Conservation (phyloP, 768 basidiomycete species). For the Amanita polypyramis region DNA sequence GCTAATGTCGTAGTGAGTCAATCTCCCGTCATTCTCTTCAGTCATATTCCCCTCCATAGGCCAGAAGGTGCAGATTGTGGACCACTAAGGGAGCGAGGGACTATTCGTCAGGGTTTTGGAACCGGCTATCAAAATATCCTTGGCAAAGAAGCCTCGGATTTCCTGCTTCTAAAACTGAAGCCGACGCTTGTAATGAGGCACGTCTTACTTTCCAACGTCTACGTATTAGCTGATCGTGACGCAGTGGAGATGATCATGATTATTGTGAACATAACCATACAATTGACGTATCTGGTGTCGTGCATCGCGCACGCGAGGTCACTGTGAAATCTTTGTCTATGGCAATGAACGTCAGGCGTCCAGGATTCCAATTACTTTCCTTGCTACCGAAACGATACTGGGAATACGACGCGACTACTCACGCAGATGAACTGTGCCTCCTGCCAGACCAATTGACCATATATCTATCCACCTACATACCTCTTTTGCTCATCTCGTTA, state of each 20-base stretch:
- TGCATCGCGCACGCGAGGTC: constrained; percentile 49
- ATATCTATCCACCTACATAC: constrained; percentile 65
- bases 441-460: constrained; percentile 80
- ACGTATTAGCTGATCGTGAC: constrained; percentile 4
- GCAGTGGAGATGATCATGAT: constrained; percentile 90
- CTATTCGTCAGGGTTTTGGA: constrained; percentile 64
- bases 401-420: constrained; percentile 14
- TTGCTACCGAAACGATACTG: constrained; percentile 22
- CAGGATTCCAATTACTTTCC: constrained; percentile 87
- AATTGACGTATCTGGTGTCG: constrained; percentile 15
- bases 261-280: constrained; percentile 72
- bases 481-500: constrained; percentile 53
- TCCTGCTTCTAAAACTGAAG: constrained; percentile 51
- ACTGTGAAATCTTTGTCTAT: constrained; percentile 88
- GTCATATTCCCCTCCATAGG: constrained; percentile 83
- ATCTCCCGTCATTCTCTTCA: constrained; percentile 61
- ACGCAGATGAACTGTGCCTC: constrained; percentile 56
- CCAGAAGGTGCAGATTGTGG: constrained; percentile 65
- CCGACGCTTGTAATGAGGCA: constrained; percentile 75
- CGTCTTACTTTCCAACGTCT: constrained; percentile 9
- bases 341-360: constrained; percentile 74
- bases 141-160: constrained; percentile 51
- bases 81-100: constrained; percentile 62
- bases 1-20: not conserved
- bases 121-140: constrained; percentile 81